phyloP scores from a whole-genome alignment of 148 eudicot genomes.

The Drosera capensis region DNA sequence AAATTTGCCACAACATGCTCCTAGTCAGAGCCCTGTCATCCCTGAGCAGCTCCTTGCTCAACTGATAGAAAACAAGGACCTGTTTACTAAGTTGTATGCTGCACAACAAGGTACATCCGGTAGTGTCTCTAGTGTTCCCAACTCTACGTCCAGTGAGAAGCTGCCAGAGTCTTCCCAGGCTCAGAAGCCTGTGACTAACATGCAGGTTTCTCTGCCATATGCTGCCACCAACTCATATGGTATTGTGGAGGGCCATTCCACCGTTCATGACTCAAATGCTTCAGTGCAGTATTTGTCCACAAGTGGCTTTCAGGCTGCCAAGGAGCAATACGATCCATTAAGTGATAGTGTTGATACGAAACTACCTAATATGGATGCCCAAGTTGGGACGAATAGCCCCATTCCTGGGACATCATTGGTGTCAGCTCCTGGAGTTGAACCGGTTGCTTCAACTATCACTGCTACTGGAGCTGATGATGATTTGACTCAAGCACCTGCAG shows the following conservation, averaged over 20 bases:
- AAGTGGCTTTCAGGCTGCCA: slow-evolving; percentile 11
- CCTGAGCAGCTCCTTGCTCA: slow-evolving; percentile 13
- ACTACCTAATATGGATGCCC: no score
- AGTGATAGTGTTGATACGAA: slow-evolving; percentile 14
- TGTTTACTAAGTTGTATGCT: slow-evolving; percentile 15
- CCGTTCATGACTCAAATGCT: not conserved
- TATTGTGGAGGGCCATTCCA: slow-evolving; percentile 2
- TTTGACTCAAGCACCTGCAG: slow-evolving; percentile 7
- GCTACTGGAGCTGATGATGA: not conserved
- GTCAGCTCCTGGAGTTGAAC: not conserved
- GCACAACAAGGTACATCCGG: slow-evolving; percentile 3
- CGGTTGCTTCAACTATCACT: slow-evolving; percentile 1
- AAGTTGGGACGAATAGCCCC: no score
- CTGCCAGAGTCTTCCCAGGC: slow-evolving; percentile 6
- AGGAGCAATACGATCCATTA: slow-evolving; percentile 18
- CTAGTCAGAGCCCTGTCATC: slow-evolving; percentile 3
- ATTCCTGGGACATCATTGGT: not conserved
- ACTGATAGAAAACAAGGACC: slow-evolving; percentile 11
- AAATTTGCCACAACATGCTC: slow-evolving; percentile 6
- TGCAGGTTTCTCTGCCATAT: slow-evolving; percentile 5
- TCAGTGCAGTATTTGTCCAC: slow-evolving; percentile 13
- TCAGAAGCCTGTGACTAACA: slow-evolving; percentile 5
- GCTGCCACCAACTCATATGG: slow-evolving; percentile 8
- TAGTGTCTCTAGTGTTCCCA: slow-evolving; percentile 3
- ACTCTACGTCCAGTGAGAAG: slow-evolving; percentile 3